These are phyloP conservation scores for Mucor saturninus DNA, from an alignment of 371 early-diverging fungal species.

Conservation along the genomic window DNA sequence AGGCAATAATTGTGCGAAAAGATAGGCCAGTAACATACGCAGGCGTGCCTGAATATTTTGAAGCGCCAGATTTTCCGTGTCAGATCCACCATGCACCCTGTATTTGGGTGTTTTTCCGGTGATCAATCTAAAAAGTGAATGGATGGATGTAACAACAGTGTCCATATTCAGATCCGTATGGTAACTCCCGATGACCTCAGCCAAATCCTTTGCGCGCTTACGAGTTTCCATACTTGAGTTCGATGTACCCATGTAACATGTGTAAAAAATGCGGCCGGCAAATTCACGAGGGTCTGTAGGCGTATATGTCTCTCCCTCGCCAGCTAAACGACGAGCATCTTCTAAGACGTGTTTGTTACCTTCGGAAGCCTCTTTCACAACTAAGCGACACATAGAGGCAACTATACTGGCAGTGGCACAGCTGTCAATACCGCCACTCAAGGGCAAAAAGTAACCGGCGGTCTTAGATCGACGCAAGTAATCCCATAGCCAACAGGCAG, in stretches of 20 bases:
- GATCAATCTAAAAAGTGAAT: constrained; percentile 76
- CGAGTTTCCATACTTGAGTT: constrained; percentile 92
- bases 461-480: constrained; percentile 91
- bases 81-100: constrained; percentile 86
- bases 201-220: constrained; percentile 78
- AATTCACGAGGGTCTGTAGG: constrained; percentile 86
- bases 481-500: constrained; percentile 99
- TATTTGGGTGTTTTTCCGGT: constrained; percentile 82
- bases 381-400: constrained; percentile 92
- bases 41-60: constrained; percentile 97
- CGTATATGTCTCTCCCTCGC: constrained; percentile 57
- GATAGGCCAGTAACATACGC: constrained; percentile 94
- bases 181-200: constrained; percentile 87
- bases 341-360: constrained; percentile 76
- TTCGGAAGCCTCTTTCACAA: constrained; percentile 67
- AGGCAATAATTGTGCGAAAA: constrained; percentile 93
- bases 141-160: constrained; percentile 74
- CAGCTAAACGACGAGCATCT: constrained; percentile 77
- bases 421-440: constrained; percentile 97
- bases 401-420: constrained; percentile 94
- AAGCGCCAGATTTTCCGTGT: constrained; percentile 90
- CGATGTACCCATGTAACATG: constrained; percentile 93
- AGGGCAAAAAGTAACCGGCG: constrained; percentile 92
- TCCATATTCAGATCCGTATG: constrained; percentile 93
- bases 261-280: constrained; percentile 86